Evolutionary conservation across 148 eudicot genomes (phyloP), one percentile per base, ranked within the genome.

Genomic region (Polygonum aviculare): DNA sequence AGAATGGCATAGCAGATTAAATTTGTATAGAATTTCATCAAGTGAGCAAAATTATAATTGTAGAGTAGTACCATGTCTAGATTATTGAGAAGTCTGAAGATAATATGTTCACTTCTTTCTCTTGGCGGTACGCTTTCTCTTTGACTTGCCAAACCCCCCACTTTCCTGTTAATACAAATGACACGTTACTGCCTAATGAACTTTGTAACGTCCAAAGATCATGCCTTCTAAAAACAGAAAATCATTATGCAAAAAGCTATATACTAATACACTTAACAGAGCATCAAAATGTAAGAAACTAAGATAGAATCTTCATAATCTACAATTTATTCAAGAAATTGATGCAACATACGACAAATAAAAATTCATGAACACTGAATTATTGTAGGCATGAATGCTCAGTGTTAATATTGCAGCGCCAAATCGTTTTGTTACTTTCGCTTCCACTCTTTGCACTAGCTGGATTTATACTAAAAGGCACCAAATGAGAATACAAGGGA

Each of bases 141-240:
- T 86, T 7, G 83, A 41, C 74, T 74, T 86, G 59, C 79, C 81
- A 73, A 83, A 90, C 51, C 86, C 77, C 77, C 95, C 95, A 74
- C 78, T 89, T 36, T 90, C 97, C 97, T 93, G 90, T 76, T 71
- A 75, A 51, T 16, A 76, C 44, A 75, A 85, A 73, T 39, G 41
- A 47, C 60, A 75, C 15, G 14, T 50, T 36, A 22, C 47, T 15
- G 33, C 65, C 47, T 31, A 55, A 16, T 9, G 36, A 74, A 45
- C n/a, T 22, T 47, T 12, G 48, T 74, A 48, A 50, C 36, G 12
- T 16, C 69, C 11, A 51, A 33, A 50, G 7, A 74, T 2, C 39
- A 51, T 19, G 59, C n/a, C 19, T 22, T 16, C 18, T 70, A 70
- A 47, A 21, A 74, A 35, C 76, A 74, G 10, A 21, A 74, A 14